phyloP scores from a whole-genome alignment of 1,139 yeast genomes.

The Hyphopichia wangnamkhiaoensis region DNA sequence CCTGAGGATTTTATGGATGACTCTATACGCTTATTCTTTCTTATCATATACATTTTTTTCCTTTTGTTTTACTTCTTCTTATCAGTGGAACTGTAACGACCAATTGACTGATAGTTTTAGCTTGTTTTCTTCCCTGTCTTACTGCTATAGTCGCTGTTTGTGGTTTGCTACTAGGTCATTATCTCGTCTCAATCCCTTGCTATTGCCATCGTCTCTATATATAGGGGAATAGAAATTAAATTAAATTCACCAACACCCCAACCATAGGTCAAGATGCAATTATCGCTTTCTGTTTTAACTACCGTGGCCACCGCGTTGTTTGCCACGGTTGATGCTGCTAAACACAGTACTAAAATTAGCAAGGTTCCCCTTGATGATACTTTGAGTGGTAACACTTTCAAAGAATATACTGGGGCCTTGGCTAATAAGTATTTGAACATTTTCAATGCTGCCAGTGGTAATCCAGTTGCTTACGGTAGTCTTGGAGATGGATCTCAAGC shows the following conservation, averaged over 20 bases:
- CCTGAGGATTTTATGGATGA: too few species aligned
- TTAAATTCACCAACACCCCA: background rate
- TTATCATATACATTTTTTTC: too few species aligned
- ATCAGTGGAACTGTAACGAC: too few species aligned
- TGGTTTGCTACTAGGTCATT: background rate
- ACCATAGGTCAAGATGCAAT: conserved; percentile 25
- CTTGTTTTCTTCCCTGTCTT: background rate
- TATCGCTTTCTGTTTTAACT: conserved; percentile 33
- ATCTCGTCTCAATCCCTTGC: too few species aligned
- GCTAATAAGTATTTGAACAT: conserved; percentile 69
- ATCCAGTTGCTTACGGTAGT: conserved; percentile 21
- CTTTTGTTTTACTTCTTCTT: too few species aligned
- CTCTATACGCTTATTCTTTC: too few species aligned
- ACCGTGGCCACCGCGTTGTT: conserved; percentile 57
- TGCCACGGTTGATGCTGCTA: conserved; percentile 56
- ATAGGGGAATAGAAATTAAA: background rate
- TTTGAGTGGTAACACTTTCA: conserved; percentile 58
- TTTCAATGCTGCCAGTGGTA: conserved; percentile 43
- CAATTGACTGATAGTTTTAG: too few species aligned
- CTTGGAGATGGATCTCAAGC: conserved; percentile 21
- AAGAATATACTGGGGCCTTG: conserved; percentile 67
- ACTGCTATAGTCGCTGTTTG: background rate
- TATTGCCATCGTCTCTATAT: background rate
- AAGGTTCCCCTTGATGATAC: conserved; percentile 66
- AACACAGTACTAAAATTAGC: conserved; percentile 61